phyloP scores from a whole-genome alignment of 2,329 filamentous ascomycete genomes.

The Ceratocystis ficicola region DNA sequence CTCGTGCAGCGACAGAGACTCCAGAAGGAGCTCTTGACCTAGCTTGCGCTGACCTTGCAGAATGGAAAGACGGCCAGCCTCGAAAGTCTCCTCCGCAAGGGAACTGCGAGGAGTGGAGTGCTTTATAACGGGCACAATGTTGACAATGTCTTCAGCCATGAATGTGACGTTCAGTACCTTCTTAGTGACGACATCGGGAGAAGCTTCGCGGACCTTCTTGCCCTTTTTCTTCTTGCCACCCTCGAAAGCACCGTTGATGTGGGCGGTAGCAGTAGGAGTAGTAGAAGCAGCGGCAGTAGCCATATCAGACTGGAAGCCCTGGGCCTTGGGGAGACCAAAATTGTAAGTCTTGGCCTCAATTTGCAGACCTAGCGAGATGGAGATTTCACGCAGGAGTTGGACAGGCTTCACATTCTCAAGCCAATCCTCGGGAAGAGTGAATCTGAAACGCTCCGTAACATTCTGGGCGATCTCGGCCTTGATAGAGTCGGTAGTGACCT shows the following conservation, averaged over 20 bases:
- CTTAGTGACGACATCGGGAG: slow-evolving; percentile 36
- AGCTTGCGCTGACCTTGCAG: slow-evolving; percentile 91
- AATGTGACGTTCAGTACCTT: slow-evolving; percentile 49
- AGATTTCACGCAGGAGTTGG: slow-evolving; percentile 80
- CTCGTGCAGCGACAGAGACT: slow-evolving; percentile 90
- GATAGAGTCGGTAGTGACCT: slow-evolving; percentile 61
- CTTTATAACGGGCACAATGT: slow-evolving; percentile 89
- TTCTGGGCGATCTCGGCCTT: slow-evolving; percentile 59
- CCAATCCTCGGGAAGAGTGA: slow-evolving; percentile 58
- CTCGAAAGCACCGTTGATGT: slow-evolving; percentile 32
- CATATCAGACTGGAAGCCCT: slow-evolving; percentile 24
- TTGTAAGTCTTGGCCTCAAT: slow-evolving; percentile 54
- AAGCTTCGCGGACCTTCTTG: slow-evolving; percentile 45
- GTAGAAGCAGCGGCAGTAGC: slow-evolving; percentile 27
- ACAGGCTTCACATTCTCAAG: slow-evolving; percentile 54
- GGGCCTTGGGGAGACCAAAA: slow-evolving; percentile 26
- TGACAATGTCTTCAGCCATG: slow-evolving; percentile 71
- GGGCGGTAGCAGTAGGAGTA: slow-evolving; percentile 28
- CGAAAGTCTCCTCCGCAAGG: slow-evolving; percentile 86
- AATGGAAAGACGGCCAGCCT: slow-evolving; percentile 92
- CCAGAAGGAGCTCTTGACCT: slow-evolving; percentile 87
- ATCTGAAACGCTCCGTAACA: slow-evolving; percentile 62
- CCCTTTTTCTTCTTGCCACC: slow-evolving; percentile 46
- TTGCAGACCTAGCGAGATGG: slow-evolving; percentile 81
- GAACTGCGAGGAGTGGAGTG: slow-evolving; percentile 84